Evolutionary conservation across 495 filamentous ascomycete genomes (phyloP).

Genomic region (Penicillium mononematosum): DNA sequence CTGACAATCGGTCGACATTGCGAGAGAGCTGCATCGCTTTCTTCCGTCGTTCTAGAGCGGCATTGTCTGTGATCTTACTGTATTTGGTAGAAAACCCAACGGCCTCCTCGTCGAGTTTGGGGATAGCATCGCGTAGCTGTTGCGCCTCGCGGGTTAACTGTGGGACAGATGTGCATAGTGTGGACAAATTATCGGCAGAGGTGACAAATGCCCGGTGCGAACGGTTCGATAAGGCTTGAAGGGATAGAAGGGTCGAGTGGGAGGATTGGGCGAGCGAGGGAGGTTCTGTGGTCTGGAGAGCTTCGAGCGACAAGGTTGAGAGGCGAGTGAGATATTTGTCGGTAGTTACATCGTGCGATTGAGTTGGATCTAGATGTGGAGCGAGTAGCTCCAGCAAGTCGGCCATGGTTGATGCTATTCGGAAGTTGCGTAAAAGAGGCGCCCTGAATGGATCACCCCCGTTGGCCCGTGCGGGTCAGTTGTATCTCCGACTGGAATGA

Average conservation of each 20-base stretch:
- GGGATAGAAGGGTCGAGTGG: conserved; percentile 78
- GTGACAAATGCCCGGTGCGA: conserved; percentile 87
- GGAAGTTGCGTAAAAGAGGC: conserved; percentile 19
- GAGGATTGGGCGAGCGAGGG: conserved; percentile 76
- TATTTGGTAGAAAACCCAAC: conserved; percentile 81
- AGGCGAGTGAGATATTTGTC: conserved; percentile 72
- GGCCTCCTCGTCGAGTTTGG: conserved; percentile 74
- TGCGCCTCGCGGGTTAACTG: conserved; percentile 61
- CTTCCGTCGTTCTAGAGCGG: conserved; percentile 70
- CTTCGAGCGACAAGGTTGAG: conserved; percentile 72
- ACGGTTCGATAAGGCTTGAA: conserved; percentile 85
- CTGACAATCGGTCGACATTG: conserved; percentile 86
- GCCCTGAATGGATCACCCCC: conserved; percentile 25
- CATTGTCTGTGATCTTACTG: conserved; percentile 69
- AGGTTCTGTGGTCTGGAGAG: conserved; percentile 71
- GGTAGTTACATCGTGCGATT: conserved; percentile 48
- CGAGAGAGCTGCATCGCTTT: conserved; percentile 81
- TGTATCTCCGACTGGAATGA: conserved; percentile 18
- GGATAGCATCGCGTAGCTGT: conserved; percentile 68
- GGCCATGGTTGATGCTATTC: conserved; percentile 50
- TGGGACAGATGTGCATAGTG: conserved; percentile 65
- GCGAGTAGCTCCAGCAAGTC: conserved; percentile 75
- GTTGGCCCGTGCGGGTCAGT: conserved; percentile 38
- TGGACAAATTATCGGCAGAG: conserved; percentile 73
- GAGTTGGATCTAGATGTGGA: conserved; percentile 51